phyloP scores from a whole-genome alignment of 805 yeast genomes.

The Pichia occidentalis region DNA sequence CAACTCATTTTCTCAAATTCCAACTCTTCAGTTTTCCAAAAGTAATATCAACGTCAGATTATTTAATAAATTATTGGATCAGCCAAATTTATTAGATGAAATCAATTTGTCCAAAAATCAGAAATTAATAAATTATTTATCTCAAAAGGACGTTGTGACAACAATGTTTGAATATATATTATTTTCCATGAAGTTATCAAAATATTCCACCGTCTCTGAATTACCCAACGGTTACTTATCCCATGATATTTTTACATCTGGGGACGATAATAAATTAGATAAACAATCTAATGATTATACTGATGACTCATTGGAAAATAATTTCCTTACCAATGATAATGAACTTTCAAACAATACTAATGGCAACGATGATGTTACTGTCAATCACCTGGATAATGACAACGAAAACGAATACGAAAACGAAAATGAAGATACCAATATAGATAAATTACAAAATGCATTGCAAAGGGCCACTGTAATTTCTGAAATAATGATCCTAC shows the following conservation, averaged over 20 bases:
- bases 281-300: slow-evolving; percentile 7
- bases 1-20: too few species aligned
- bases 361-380: slow-evolving; percentile 1
- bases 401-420: slow-evolving; percentile 1
- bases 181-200: slow-evolving; percentile 23
- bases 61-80: slow-evolving; percentile 31
- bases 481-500: slow-evolving; percentile 25
- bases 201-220: slow-evolving; percentile 1
- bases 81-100: slow-evolving; percentile 32
- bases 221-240: slow-evolving; percentile 9
- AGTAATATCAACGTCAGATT: slow-evolving; percentile 17
- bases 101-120: slow-evolving; percentile 30
- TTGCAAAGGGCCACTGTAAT: slow-evolving; percentile 25
- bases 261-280: background rate
- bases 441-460: slow-evolving; percentile 15
- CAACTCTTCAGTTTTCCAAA: background rate
- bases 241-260: slow-evolving; percentile 14
- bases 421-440: slow-evolving; percentile 2
- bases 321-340: slow-evolving; percentile 1
- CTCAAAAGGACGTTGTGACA: slow-evolving; percentile 28
- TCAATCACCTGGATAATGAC: background rate
- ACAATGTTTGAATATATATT: slow-evolving; percentile 27
- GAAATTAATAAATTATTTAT: slow-evolving; percentile 28
- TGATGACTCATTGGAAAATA: slow-evolving; percentile 8
- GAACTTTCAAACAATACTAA: too few species aligned